Base-by-base conservation (phyloP, 768 basidiomycete species). In the Boletus huronensis region DNA sequence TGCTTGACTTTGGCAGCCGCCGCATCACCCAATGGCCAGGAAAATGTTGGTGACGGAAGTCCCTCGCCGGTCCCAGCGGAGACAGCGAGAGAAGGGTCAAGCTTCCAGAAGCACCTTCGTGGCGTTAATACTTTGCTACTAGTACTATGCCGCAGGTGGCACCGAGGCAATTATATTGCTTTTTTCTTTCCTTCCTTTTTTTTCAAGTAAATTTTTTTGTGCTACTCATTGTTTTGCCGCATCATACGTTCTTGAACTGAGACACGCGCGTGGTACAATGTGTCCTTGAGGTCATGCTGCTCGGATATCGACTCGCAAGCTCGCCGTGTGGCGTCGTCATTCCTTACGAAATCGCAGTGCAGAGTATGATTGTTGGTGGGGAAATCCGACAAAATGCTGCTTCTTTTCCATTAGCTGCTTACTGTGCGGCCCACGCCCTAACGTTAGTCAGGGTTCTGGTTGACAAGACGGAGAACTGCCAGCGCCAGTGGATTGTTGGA, bases 311-410 rank as follows among this genome's bases (percentile, higher is more conserved):
- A 14, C 11, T 28, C 32, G 50, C 13, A 6, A 55, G 48, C 52
- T 60, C 57, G 51, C 64, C 61, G 58, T 54, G 64, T 67, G 62
- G 62, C 58, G 55, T 31, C 26, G 43, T 6, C 4, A 13, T 34
- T 48, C 26, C 5, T 65, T 64, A 64, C 61, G 53, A 47, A 19
- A 60, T 39, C 3, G 34, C 45, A 31, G 17, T 19, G 21, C 36
- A 43, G 36, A 23, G 35, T 13, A 28, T 28, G 52, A 43, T 39
- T 31, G 49, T 36, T 42, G 50, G 50, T 56, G 49, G 55, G 48
- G 53, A 50, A 58, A 44, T 28, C 28, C 23, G 16, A 44, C 36
- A 39, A 35, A 17, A 32, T 25, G 29, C 38, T 35, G 41, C 58
- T 60, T 63, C 65, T 47, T 55, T 63, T 54, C 54, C 48, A 56